Percentiles rank a stretch among this genome's conserved stretches.
Evolutionary conservation across 2,329 filamentous ascomycete genomes (phyloP).

Genomic region (Aureobasidium leucospermi): DNA sequence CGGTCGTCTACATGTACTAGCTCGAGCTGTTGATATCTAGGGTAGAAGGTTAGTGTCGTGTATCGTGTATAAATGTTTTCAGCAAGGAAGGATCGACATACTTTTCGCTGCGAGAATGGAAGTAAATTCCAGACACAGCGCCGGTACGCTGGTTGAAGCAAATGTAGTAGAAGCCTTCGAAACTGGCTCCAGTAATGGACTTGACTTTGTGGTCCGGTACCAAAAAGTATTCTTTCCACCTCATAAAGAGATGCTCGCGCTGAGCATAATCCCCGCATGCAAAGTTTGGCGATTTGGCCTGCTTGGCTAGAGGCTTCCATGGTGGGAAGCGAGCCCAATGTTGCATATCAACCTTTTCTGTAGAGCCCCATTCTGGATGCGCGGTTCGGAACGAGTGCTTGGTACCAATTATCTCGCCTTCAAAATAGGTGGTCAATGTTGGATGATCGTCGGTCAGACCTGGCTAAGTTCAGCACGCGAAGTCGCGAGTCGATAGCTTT

Average conservation of each 20-base stretch:
- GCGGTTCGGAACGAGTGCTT: conserved; percentile 92
- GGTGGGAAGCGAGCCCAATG: conserved; percentile 90
- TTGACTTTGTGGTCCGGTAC: conserved; percentile 90
- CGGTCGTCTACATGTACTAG: conserved; percentile 79
- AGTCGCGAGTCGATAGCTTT: background rate
- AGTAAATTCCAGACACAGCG: conserved; percentile 88
- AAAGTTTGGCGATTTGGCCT: conserved; percentile 47
- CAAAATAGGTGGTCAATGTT: conserved; percentile 96
- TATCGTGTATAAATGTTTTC: background rate
- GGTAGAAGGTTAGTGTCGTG: background rate
- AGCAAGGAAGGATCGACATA: conserved; percentile 41
- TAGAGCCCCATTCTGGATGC: conserved; percentile 85
- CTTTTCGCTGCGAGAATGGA: conserved; percentile 97
- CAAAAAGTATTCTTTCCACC: conserved; percentile 97
- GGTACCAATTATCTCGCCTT: conserved; percentile 92
- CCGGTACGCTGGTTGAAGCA: conserved; percentile 92
- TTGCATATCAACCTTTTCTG: conserved; percentile 79
- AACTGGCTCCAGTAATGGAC: conserved; percentile 88
- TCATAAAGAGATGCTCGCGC: conserved; percentile 90
- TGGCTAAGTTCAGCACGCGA: conserved; percentile 32
- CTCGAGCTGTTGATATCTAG: conserved; percentile 85
- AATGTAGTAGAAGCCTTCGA: conserved; percentile 98
- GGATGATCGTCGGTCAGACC: conserved; percentile 92
- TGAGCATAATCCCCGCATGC: conserved; percentile 64
- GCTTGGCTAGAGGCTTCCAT: conserved; percentile 69